Conservation (phyloP, 2,329 filamentous ascomycete genomes). For the Dendrostoma leiphaemia region DNA sequence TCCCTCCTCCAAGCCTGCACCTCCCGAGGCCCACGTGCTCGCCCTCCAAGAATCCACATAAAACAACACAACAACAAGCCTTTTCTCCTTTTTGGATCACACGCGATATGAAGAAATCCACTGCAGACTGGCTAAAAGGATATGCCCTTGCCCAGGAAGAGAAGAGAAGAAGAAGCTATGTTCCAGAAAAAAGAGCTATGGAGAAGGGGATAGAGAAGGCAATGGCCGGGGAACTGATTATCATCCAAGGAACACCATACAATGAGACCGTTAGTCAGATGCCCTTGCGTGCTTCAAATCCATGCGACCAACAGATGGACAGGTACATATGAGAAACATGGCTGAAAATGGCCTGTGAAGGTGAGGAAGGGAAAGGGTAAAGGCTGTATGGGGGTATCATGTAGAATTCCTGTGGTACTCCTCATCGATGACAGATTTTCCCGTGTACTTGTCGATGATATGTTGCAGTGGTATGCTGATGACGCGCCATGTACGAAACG, state of each 20-base stretch:
- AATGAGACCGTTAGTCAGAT: background rate
- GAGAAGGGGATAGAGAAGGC: background rate
- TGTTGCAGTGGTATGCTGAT: no score
- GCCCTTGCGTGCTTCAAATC: background rate
- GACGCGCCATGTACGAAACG: no score
- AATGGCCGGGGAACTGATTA: background rate
- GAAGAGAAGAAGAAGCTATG: background rate
- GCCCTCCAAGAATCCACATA: background rate
- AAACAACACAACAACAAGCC: background rate
- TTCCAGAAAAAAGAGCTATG: background rate
- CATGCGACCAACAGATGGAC: background rate
- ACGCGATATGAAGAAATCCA: background rate
- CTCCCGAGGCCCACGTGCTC: background rate
- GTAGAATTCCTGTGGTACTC: background rate
- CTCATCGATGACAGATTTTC: background rate
- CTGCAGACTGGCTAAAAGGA: background rate
- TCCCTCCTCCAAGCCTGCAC: background rate
- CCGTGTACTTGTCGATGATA: background rate
- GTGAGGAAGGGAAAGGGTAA: background rate
- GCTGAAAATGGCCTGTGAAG: background rate
- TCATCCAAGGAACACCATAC: background rate
- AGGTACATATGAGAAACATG: background rate
- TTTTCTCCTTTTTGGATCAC: no score
- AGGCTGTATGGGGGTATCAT: slow-evolving; percentile 1
- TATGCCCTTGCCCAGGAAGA: background rate